These are phyloP conservation scores for Russula ochroleuca DNA, from an alignment of 768 basidiomycete genomes.

Conservation along the genomic window DNA sequence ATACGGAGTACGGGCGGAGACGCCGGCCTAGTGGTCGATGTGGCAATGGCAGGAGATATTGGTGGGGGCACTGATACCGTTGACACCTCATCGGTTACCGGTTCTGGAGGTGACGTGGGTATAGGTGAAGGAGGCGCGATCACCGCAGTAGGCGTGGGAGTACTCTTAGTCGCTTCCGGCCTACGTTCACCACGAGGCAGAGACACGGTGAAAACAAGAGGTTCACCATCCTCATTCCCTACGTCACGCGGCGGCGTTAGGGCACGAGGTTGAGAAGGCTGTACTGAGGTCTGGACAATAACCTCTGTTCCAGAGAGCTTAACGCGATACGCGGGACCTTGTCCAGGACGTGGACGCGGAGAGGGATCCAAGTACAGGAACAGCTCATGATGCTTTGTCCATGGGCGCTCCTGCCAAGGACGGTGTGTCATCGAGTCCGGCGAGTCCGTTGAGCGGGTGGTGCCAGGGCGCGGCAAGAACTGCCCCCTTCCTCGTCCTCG, in stretches of 20 bases:
- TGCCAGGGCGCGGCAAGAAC: conserved; percentile 26
- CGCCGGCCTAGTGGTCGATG: neutral
- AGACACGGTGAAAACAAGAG: conserved; percentile 8
- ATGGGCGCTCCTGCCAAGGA: conserved; percentile 68
- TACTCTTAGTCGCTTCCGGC: conserved; percentile 10
- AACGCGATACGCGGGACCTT: conserved; percentile 53
- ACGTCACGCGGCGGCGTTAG: conserved; percentile 6
- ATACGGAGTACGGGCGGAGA: conserved; percentile 16
- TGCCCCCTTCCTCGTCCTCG: conserved; percentile 44
- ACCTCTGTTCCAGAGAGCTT: conserved; percentile 53
- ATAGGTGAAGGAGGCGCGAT: conserved; percentile 4
- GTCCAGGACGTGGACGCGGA: conserved; percentile 54
- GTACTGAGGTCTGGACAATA: conserved; percentile 43
- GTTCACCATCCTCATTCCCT: conserved; percentile 6
- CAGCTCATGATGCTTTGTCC: conserved; percentile 79
- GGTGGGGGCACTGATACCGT: neutral
- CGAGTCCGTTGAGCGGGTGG: conserved; percentile 31
- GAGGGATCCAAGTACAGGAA: conserved; percentile 64
- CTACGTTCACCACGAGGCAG: conserved; percentile 8
- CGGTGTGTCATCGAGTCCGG: conserved; percentile 39
- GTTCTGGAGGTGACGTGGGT: conserved; percentile 7
- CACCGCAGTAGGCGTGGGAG: conserved; percentile 10
- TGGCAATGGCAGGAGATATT: neutral
- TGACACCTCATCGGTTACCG: neutral
- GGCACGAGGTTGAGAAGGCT: conserved; percentile 18